Conservation (phyloP, 148 eudicot genomes). For the Fallopia convolvulus region DNA sequence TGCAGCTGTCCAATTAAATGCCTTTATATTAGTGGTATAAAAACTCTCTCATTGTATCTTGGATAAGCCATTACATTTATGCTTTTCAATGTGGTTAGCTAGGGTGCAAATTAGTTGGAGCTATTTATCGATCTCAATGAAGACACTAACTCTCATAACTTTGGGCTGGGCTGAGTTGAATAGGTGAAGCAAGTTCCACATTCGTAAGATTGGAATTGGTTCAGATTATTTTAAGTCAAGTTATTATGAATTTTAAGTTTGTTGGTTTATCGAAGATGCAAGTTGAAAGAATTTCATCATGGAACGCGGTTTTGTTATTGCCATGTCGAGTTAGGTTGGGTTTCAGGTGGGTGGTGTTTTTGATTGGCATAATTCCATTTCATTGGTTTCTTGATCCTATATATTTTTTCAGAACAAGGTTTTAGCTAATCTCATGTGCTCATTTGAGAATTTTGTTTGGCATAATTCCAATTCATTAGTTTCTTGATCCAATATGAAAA, state of each 20-base stretch:
- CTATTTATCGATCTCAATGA: neutral
- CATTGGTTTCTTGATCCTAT: too few relatives aligned
- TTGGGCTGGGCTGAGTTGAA: neutral
- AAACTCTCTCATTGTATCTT: conserved; percentile 1
- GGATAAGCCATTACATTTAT: neutral
- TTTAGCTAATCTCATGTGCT: neutral
- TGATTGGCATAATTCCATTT: neutral
- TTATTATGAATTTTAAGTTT: neutral
- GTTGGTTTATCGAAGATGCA: neutral
- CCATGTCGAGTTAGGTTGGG: neutral
- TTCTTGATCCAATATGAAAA: neutral
- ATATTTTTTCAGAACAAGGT: neutral
- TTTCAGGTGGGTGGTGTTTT: neutral
- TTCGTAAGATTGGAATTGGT: neutral
- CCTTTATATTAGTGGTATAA: neutral
- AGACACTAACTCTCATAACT: neutral
- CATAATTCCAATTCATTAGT: neutral
- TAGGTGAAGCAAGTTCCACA: neutral
- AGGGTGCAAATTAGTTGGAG: neutral
- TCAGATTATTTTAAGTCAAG: neutral
- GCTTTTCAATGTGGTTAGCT: neutral
- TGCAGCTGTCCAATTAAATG: neutral
- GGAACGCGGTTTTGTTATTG: neutral
- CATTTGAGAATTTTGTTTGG: neutral
- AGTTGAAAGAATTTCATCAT: neutral